Conservation (phyloP, 768 basidiomycete genomes). For the Collybiopsis confluens region DNA sequence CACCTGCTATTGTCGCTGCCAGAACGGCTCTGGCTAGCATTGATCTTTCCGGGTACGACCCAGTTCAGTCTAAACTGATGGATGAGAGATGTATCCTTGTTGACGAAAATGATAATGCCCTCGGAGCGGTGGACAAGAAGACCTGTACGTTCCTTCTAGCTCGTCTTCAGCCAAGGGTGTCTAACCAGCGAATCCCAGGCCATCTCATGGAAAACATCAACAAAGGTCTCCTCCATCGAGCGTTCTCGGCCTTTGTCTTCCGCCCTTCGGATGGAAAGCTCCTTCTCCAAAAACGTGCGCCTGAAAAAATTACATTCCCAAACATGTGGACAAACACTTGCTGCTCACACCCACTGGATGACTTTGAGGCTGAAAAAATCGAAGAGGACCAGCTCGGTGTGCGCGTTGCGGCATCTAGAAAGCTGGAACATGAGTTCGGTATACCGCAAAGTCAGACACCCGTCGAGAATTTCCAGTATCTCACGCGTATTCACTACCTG, state of each 20-base stretch:
- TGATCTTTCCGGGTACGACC: constrained; percentile 82
- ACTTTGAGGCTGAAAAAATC: constrained; percentile 80
- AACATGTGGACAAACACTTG: constrained; percentile 99
- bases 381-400: constrained; percentile 81
- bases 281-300: constrained; percentile 89
- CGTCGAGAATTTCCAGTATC: constrained; percentile 84
- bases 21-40: constrained; percentile 64
- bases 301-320: constrained; percentile 99
- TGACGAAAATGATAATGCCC: constrained; percentile 78
- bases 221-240: constrained; percentile 91
- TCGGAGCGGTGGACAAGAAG: constrained; percentile 93
- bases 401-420: constrained; percentile 85
- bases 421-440: constrained; percentile 95
- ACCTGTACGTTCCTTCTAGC: constrained; percentile 61
- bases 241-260: constrained; percentile 97
- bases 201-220: constrained; percentile 97
- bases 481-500: constrained; percentile 96
- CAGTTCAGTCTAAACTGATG: constrained; percentile 93
- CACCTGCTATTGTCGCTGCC: constrained; percentile 60
- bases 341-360: constrained; percentile 94
- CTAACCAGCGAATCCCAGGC: constrained; percentile 41
- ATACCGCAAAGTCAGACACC: constrained; percentile 78
- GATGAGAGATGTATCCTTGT: constrained; percentile 93
- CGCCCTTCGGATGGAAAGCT: constrained; percentile 90
- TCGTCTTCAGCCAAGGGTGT: not conserved